Evolutionary conservation across 2,329 filamentous ascomycete species (phyloP), one percentile per base, ranked within the genome.

Genomic region (Fusarium sp.): DNA sequence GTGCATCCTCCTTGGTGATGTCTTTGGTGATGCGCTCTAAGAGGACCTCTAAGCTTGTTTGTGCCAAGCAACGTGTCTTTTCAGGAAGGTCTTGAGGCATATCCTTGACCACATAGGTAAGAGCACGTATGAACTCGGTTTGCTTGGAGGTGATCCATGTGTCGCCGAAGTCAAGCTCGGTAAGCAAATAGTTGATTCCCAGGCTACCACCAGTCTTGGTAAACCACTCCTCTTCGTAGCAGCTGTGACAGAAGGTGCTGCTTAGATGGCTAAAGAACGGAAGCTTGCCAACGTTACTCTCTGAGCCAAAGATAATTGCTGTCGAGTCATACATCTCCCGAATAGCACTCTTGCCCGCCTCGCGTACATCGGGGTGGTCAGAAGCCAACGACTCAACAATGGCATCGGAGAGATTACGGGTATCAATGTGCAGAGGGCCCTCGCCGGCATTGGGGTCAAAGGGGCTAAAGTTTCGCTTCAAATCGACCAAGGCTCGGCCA

Each of bases 151-250:
- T 85, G 34, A 99, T 84, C 93, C 96, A 99, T 2, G 83, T 78
- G 74, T 97, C 92, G 41, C 93, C 93, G 46, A 99, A 85, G 54
- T 95, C 90, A 57, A 98, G 83, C 71, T 95, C 91, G 3, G 92
- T 95, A 33, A 95, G 90, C 60, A 99, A 83, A 58, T 97, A 90
- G 74, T 92, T 91, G 74, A 99, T 97, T 57, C 97, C 97, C 20
- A 95, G 82, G 55, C 92, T 94, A 38, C 96, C 96, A 49, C 95
- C 96, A 37, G 94, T 92, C 80, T 99, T 99, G 53, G 94, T 94
- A 76, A 97, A 99, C 96, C 97, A 99, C 74, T 99, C 96, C 77
- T 99, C 95, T 74, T 96, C 94, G 74, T 97, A 94, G 78, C 96
- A 99, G 69, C 93, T 94, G 77, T 99, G 96, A 72, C 93, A 96